Evolutionary conservation across 768 basidiomycete genomes (phyloP), one percentile per base, ranked within the genome.

Genomic region (Paxillus rubicundulus): DNA sequence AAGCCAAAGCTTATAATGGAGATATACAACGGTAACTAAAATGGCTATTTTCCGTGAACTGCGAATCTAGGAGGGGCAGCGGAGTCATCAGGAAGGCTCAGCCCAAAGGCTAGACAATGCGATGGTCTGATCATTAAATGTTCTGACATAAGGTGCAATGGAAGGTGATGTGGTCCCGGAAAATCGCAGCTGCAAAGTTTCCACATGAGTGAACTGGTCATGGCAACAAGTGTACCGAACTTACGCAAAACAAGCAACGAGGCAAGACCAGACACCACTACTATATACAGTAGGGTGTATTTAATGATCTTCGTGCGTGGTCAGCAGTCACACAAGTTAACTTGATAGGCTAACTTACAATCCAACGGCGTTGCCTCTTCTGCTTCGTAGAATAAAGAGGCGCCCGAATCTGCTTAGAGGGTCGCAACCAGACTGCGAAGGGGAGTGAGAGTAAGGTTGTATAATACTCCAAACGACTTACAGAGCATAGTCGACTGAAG

Each of bases 351-450:
- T 12, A 21, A 76, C 81, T 57, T 60, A 87, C 88, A 63, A 96
- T 96, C 89, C 90, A 93, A 61, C 95, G 77, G 51, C 95, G 81
- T 67, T 93, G 90, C 59, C 89, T 79, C 75, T 92, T 91, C 73
- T 95, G 92, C 73, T 95, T 94, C 49, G 89, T 90, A 12, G 91
- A 93, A 79, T 93, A 98, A 52, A 98, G 77, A 10, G 94, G 93
- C 18, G 94, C 78, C 34, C 92, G 87, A 55, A 96, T 96, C 71
- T 95, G 93, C 73, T 92, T 93, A 43, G 90, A 92, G 3, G 92
- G 92, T 40, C 91, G 87, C 44, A 98, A 79, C 95, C 97, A 98
- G 78, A 98, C 89, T 92, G 51, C 9, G 14, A 37, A 59, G 9
- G 57, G 55, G 41, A 52, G 17, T 53, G 10, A 61, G 52, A 30